These are phyloP conservation scores for Fraxinus americana DNA, from an alignment of 257 asterid species.

Conservation along the genomic window DNA sequence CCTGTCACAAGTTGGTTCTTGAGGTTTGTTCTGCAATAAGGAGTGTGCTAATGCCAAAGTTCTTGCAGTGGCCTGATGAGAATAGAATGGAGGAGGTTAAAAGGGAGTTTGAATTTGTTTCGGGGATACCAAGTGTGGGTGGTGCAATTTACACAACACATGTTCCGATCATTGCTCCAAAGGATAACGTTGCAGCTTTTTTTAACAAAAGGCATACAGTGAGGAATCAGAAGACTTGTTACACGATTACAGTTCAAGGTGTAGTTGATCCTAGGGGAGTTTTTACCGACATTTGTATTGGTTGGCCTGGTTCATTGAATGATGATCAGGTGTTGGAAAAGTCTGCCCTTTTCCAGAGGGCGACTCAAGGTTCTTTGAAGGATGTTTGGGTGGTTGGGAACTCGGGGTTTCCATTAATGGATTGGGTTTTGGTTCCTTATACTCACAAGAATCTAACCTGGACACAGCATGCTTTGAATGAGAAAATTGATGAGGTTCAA, in stretches of 20 bases:
- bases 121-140: slow-evolving; percentile 12
- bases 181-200: neutral
- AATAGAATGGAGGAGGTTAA: neutral
- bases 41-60: slow-evolving; percentile 5
- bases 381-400: slow-evolving; percentile 10
- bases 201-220: neutral
- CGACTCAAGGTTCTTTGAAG: neutral
- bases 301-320: slow-evolving; percentile 9
- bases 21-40: slow-evolving; percentile 9
- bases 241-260: neutral
- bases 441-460: slow-evolving; percentile 10
- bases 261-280: neutral
- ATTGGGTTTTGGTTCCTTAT: slow-evolving; percentile 11
- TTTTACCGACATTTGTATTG: slow-evolving; percentile 4
- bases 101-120: neutral
- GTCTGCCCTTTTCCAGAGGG: slow-evolving; percentile 9
- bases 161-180: slow-evolving; percentile 9
- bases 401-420: slow-evolving; percentile 6
- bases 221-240: neutral
- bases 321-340: slow-evolving; percentile 11
- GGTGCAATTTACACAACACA: slow-evolving; percentile 6
- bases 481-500: neutral
- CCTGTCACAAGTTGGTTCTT: slow-evolving; percentile 5
- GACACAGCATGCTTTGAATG: slow-evolving; percentile 6
- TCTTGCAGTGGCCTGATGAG: slow-evolving; percentile 7